These are phyloP conservation scores for Physaria fendleri DNA, from an alignment of 345 rosid genomes.

Conservation along the genomic window DNA sequence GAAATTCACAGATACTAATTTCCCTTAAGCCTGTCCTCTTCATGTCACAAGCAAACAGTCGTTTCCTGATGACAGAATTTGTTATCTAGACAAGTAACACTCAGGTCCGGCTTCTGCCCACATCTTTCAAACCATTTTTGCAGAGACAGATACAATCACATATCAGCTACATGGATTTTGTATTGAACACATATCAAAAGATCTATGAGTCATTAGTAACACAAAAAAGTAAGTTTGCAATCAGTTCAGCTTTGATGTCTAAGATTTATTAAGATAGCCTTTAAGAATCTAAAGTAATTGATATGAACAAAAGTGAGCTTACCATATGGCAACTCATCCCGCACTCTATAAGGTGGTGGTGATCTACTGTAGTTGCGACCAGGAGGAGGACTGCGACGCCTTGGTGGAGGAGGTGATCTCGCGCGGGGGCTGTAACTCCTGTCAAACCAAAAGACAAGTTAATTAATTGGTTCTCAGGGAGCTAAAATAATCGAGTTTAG, in stretches of 20 bases:
- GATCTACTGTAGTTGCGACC: slow-evolving; percentile 90
- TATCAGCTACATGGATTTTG: neutral
- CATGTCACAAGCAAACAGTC: slow-evolving; percentile 26
- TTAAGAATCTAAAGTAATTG: neutral
- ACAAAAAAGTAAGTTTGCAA: neutral
- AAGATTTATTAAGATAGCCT: neutral
- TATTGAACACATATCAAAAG: neutral
- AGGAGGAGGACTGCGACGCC: slow-evolving; percentile 82
- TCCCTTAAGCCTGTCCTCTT: slow-evolving; percentile 28
- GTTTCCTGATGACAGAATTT: slow-evolving; percentile 23
- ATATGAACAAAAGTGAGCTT: slow-evolving; percentile 28
- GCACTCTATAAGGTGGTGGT: slow-evolving; percentile 74
- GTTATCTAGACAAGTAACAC: slow-evolving; percentile 16
- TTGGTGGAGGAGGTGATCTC: slow-evolving; percentile 56
- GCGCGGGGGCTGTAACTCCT: slow-evolving; percentile 95
- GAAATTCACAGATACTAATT: slow-evolving; percentile 61
- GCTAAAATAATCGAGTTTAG: neutral
- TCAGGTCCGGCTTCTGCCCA: slow-evolving; percentile 87
- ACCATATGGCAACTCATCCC: slow-evolving; percentile 84
- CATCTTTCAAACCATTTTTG: slow-evolving; percentile 78
- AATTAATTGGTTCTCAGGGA: neutral
- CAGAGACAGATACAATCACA: neutral
- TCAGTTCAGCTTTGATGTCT: neutral
- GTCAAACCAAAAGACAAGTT: slow-evolving; percentile 11
- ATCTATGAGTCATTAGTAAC: neutral